phyloP scores from a whole-genome alignment of 176 grass and related monocot genomes.

The Hordeum marinum region DNA sequence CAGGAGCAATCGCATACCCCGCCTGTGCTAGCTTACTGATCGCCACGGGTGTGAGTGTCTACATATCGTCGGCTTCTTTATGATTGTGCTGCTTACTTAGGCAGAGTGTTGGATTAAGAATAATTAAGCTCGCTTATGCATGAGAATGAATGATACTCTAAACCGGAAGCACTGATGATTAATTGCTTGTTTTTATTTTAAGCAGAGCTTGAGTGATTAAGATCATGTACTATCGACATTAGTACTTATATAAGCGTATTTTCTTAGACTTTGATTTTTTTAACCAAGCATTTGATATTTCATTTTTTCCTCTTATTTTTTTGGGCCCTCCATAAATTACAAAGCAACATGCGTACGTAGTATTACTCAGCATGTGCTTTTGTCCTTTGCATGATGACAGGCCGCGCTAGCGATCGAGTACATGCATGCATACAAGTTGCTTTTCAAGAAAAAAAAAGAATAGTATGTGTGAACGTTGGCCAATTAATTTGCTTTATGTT shows the following conservation, averaged over 20 bases:
- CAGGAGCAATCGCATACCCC: slow-evolving; percentile 9
- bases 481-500: not conserved
- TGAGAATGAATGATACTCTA: slow-evolving; percentile 27
- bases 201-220: not conserved
- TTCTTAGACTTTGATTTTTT: not conserved
- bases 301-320: not conserved
- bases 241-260: not conserved
- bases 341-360: not conserved
- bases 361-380: not conserved
- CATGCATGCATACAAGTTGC: not conserved
- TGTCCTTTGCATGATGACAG: not conserved
- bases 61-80: slow-evolving; percentile 30
- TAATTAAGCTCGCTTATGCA: slow-evolving; percentile 32
- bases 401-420: not conserved
- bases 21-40: slow-evolving; percentile 18
- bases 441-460: not conserved
- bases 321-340: not conserved
- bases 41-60: slow-evolving; percentile 23
- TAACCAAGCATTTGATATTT: not conserved
- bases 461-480: not conserved
- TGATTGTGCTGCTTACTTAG: slow-evolving; percentile 29
- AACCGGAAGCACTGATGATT: slow-evolving; percentile 9
- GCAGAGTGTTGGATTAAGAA: slow-evolving; percentile 25
- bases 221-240: not conserved
- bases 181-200: not conserved